A percentile compares a stretch with the other conserved stretches of the same genome.
phyloP scores from a whole-genome alignment of 2,329 filamentous ascomycete genomes.

The Tolypocladium ovalisporum region DNA sequence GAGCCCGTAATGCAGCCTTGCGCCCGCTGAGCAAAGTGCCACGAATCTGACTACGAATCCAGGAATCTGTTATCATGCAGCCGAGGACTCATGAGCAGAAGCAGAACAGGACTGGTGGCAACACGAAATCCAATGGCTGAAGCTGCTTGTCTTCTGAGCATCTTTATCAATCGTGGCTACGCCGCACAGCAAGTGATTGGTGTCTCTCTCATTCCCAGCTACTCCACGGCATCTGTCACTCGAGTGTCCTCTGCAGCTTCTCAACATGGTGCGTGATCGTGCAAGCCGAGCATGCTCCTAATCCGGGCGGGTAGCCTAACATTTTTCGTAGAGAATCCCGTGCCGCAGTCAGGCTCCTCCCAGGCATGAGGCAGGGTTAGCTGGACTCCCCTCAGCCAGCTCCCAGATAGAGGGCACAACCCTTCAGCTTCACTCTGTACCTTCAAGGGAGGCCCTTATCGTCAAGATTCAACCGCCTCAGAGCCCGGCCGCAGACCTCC shows the following conservation, averaged over 20 bases:
- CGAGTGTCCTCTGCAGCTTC: background rate
- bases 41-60: background rate
- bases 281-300: background rate
- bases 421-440: constrained; percentile 29
- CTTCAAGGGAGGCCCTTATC: constrained; percentile 27
- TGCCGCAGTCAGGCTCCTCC: background rate
- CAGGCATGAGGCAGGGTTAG: background rate
- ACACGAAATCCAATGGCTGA: background rate
- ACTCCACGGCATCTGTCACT: background rate
- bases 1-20: background rate
- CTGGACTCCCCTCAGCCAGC: background rate
- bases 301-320: background rate
- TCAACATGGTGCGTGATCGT: background rate
- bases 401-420: constrained; percentile 2
- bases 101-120: background rate
- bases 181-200: background rate
- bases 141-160: background rate
- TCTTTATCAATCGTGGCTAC: background rate
- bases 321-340: background rate
- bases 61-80: background rate
- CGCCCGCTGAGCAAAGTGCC: background rate
- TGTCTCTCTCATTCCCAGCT: background rate
- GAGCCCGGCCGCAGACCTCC: constrained; percentile 14
- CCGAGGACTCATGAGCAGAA: background rate
- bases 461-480: constrained; percentile 35